Conservation (phyloP, 352 stramenopile genomes). For the Phytophthora cactorum region DNA sequence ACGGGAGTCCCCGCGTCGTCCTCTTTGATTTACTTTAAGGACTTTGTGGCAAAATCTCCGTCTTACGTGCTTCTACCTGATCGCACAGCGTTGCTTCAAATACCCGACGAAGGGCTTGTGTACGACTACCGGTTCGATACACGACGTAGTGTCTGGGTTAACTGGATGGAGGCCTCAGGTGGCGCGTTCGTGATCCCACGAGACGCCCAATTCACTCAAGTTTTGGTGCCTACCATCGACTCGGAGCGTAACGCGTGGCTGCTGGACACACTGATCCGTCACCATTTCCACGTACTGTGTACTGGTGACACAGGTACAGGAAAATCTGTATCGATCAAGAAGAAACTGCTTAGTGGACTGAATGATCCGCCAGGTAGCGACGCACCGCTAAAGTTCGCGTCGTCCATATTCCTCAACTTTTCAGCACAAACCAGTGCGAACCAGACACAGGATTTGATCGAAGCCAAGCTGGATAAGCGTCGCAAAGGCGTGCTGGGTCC, state of each 20-base stretch:
- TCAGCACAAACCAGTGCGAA: constrained; percentile 94
- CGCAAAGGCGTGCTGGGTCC: constrained; percentile 93
- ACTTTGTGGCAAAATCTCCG: constrained; percentile 90
- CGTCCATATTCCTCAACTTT: constrained; percentile 93
- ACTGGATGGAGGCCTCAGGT: constrained; percentile 67
- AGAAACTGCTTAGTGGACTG: constrained; percentile 89
- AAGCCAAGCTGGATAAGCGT: constrained; percentile 94
- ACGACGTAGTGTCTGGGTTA: constrained; percentile 83
- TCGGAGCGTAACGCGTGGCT: constrained; percentile 93
- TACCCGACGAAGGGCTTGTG: constrained; percentile 77
- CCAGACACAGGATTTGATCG: constrained; percentile 95
- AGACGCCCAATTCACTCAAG: constrained; percentile 85
- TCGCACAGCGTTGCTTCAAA: constrained; percentile 39
- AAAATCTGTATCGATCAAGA: constrained; percentile 94
- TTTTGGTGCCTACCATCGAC: constrained; percentile 94
- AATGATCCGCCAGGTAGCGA: constrained; percentile 47
- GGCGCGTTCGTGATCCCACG: constrained; percentile 66
- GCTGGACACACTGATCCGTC: constrained; percentile 86
- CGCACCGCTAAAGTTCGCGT: constrained; percentile 52
- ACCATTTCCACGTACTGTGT: constrained; percentile 92
- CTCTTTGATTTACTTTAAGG: constrained; percentile 63
- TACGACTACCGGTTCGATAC: constrained; percentile 94
- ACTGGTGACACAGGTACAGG: constrained; percentile 94
- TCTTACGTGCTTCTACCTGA: constrained; percentile 55
- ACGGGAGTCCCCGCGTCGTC: constrained; percentile 23